Evolutionary conservation across 2,329 filamentous ascomycete species (phyloP), one percentile per base, ranked within the genome.

Genomic region (Aspergillus puulaauensis): DNA sequence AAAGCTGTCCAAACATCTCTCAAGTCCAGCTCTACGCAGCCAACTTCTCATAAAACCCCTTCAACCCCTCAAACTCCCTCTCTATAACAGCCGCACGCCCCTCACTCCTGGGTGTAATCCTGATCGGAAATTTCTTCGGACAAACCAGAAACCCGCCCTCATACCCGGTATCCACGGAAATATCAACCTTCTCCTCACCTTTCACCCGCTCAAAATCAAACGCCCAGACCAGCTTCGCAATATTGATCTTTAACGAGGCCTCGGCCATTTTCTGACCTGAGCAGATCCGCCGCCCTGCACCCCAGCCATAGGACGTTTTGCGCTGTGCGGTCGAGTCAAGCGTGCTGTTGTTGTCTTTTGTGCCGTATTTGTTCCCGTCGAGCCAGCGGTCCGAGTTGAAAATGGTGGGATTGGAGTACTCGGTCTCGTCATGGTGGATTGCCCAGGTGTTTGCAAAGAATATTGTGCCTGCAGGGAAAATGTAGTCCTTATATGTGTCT

Each of bases 391-490:
- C 52, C 4, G 52, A 33, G 9, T 47, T 54, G n/a, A 54, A 54
- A 1, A n/a, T 4, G 8, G 12, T 21, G 3, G 52, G 52, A 11
- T 47, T 24, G 3, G 39, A 21, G 33, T 47, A 54, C 33, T 54
- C 43, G 43, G 3, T 31, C 21, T 54, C 43, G 44, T 54, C 43
- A 6, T 54, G 43, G 15, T 54, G 52, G 19, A 54, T 54, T 1
- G 52, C 52, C 52, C 52, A 54, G 2, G 52, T 54, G 9, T 54
- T 54, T 6, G 52, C 43, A 23, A 54, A 47, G 52, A 54, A 41
- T 4, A 47, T 47, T 21, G 43, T 47, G 7, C 43, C 52, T 19
- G 43, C 43, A 2, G 43, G 52, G 35, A 54, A 47, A 11, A 47
- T 12, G 21, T 46, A 54, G 9, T 27, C 43, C 39, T 54, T 39